These are phyloP conservation scores for Aspergillus taichungensis DNA, from an alignment of 495 filamentous ascomycete genomes.

Conservation along the genomic window DNA sequence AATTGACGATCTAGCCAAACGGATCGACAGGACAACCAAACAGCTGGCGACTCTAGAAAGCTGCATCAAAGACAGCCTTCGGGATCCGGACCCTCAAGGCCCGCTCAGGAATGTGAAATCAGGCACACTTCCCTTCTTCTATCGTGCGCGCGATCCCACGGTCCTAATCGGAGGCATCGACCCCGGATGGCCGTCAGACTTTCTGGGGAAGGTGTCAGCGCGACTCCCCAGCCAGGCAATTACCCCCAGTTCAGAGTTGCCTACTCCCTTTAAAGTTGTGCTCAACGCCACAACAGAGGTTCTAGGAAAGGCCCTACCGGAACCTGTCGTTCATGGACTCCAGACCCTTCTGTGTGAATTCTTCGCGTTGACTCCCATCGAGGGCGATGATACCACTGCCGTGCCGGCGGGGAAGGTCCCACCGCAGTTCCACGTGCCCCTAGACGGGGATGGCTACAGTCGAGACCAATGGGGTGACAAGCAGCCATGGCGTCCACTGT, in stretches of 20 bases:
- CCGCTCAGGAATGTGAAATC: no score
- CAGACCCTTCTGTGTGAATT: no score
- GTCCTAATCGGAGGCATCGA: conserved; percentile 33
- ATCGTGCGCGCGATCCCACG: conserved; percentile 34
- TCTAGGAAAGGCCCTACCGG: no score
- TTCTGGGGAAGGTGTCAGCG: conserved; percentile 23
- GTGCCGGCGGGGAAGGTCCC: neutral
- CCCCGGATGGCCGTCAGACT: conserved; percentile 39
- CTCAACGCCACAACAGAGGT: no score
- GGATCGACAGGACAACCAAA: neutral
- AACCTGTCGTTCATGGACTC: no score
- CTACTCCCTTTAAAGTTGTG: no score
- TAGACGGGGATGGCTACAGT: neutral
- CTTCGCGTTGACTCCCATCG: no score
- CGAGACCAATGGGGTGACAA: conserved; percentile 30
- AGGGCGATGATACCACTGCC: neutral
- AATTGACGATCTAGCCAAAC: neutral
- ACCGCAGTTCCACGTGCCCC: neutral
- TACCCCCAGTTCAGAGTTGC: no score
- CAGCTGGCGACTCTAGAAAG: no score
- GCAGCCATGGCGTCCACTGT: conserved; percentile 43
- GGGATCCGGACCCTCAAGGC: no score
- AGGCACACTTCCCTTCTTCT: conserved; percentile 17
- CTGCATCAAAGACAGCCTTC: no score
- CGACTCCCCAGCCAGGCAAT: conserved; percentile 26